These are phyloP conservation scores for Rubroboletus pulcherrimus DNA, from an alignment of 768 basidiomycete genomes.

Conservation along the genomic window DNA sequence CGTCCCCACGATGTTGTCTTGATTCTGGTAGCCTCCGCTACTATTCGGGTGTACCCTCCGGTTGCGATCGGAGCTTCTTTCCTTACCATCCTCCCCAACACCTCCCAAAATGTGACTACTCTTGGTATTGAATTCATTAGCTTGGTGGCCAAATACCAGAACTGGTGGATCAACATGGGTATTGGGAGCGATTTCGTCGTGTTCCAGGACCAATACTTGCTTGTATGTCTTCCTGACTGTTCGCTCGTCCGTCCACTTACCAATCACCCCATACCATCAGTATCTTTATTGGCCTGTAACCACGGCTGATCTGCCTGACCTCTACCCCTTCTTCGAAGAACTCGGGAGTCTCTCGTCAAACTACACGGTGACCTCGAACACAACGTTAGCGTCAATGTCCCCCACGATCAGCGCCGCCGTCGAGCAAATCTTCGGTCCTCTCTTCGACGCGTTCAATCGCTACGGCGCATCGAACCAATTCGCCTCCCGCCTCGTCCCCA, in stretches of 20 bases:
- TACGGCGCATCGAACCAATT: slow-evolving; percentile 19
- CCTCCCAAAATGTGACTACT: slow-evolving; percentile 5
- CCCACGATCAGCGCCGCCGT: slow-evolving; percentile 11
- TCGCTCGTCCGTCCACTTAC: not conserved
- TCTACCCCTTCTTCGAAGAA: slow-evolving; percentile 20
- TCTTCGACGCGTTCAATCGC: slow-evolving; percentile 4
- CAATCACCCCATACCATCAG: not conserved
- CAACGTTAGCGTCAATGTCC: slow-evolving; percentile 11
- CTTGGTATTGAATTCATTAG: slow-evolving; percentile 20
- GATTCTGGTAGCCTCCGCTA: slow-evolving; percentile 15
- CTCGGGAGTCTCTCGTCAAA: slow-evolving; percentile 7
- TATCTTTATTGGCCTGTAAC: slow-evolving; percentile 14
- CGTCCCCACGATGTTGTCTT: not conserved
- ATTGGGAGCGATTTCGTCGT: slow-evolving; percentile 3
- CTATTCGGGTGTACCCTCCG: slow-evolving; percentile 10
- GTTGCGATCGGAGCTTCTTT: slow-evolving; percentile 11
- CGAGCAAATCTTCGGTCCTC: slow-evolving; percentile 5
- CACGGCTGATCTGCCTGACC: not conserved
- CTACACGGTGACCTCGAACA: slow-evolving; percentile 16
- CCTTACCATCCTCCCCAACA: slow-evolving; percentile 10
- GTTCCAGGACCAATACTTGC: slow-evolving; percentile 4
- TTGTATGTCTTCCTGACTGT: slow-evolving; percentile 8
- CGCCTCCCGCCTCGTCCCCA: slow-evolving; percentile 19
- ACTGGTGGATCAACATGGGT: slow-evolving; percentile 9
- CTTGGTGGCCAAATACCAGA: slow-evolving; percentile 20